These are phyloP conservation scores for Stramenopiles sp. DNA, from an alignment of 352 stramenopile species.

Conservation along the genomic window DNA sequence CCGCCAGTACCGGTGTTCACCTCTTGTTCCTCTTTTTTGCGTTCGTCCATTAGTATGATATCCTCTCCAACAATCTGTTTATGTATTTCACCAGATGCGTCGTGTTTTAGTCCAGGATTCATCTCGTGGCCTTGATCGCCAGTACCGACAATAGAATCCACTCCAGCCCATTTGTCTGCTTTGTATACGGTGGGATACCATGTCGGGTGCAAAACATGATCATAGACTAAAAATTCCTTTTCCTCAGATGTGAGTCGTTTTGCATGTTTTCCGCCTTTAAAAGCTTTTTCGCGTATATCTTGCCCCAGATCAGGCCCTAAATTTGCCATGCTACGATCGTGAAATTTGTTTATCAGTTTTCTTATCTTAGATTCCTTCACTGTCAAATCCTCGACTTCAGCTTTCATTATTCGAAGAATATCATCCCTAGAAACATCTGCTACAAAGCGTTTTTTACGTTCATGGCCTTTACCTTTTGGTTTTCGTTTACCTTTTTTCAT, in stretches of 20 bases:
- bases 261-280: slow-evolving; percentile 26
- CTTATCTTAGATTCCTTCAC: neutral
- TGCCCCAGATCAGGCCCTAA: neutral
- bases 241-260: slow-evolving; percentile 39
- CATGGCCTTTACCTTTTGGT: neutral
- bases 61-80: neutral
- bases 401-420: neutral
- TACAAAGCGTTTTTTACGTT: neutral
- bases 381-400: neutral
- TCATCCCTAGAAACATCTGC: neutral
- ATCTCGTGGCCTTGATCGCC: slow-evolving; percentile 13
- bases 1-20: slow-evolving; percentile 34
- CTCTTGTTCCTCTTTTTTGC: slow-evolving; percentile 45
- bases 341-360: slow-evolving; percentile 4
- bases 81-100: neutral
- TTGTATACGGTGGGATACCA: slow-evolving; percentile 41
- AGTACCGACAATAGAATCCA: neutral
- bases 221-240: slow-evolving; percentile 41
- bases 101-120: slow-evolving; percentile 17
- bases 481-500: neutral
- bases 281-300: neutral
- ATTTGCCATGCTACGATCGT: neutral
- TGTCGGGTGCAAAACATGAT: slow-evolving; percentile 43
- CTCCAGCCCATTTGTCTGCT: slow-evolving; percentile 24
- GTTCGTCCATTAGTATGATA: slow-evolving; percentile 32